A percentile compares a stretch with the other conserved stretches of the same genome.
Conservation (phyloP, 2,329 filamentous ascomycete genomes). For the Botrytis fabae region DNA sequence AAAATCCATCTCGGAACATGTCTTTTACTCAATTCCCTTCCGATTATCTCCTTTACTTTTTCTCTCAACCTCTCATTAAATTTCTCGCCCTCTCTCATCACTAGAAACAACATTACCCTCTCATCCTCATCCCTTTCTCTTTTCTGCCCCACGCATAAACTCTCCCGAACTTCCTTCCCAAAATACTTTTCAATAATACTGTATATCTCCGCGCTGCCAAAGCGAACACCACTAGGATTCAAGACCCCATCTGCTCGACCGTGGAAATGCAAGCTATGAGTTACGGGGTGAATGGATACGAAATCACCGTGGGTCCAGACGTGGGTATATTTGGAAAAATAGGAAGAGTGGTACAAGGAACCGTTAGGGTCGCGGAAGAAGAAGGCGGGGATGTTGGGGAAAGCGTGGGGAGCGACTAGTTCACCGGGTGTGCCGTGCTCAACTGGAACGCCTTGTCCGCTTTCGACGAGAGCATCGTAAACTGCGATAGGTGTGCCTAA, state of each 20-base stretch:
- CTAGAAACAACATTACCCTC: conserved; percentile 58
- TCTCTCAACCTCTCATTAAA: conserved; percentile 57
- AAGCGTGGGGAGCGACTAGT: not conserved
- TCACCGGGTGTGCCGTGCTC: not conserved
- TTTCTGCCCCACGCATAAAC: conserved; percentile 71
- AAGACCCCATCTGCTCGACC: conserved; percentile 71
- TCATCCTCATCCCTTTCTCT: conserved; percentile 60
- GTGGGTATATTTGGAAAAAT: not conserved
- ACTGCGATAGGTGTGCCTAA: not conserved
- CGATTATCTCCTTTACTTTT: conserved; percentile 65
- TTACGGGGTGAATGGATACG: not conserved
- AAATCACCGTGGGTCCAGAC: not conserved
- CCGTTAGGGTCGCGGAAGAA: not conserved
- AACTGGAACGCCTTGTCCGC: not conserved
- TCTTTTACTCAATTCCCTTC: conserved; percentile 64
- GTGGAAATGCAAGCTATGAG: not conserved
- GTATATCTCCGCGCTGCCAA: conserved; percentile 80
- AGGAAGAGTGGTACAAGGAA: not conserved
- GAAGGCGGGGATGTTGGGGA: not conserved
- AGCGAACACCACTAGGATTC: conserved; percentile 76
- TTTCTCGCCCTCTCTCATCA: conserved; percentile 57
- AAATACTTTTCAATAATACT: conserved; percentile 48
- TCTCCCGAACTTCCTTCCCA: conserved; percentile 69
- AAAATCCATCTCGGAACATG: conserved; percentile 80
- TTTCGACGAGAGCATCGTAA: not conserved